Evolutionary conservation across 1,284 basidiomycete species (phyloP).

Genomic region (Puccinia triticina): DNA sequence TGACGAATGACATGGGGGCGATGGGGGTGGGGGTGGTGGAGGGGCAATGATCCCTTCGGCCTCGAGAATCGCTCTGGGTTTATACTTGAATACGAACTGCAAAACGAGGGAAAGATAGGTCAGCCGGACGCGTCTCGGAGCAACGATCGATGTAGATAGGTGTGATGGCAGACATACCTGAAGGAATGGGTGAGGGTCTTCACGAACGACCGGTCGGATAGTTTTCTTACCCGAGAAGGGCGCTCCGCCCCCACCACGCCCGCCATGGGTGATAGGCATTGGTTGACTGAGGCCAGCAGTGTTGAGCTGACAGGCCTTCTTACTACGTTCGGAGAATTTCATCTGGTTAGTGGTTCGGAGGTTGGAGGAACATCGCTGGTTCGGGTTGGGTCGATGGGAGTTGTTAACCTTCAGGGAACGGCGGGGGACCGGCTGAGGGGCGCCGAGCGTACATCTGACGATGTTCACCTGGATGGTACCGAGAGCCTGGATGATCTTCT

Average conservation of each 20-base stretch:
- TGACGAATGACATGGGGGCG: background rate
- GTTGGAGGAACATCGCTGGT: background rate
- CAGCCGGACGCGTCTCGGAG: background rate
- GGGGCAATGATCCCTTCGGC: conserved; percentile 39
- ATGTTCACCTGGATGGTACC: conserved; percentile 40
- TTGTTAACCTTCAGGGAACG: background rate
- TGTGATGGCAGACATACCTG: conserved; percentile 11
- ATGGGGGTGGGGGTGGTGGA: conserved; percentile 12
- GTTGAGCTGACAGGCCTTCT: conserved; percentile 34
- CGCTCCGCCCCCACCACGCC: background rate
- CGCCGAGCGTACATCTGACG: conserved; percentile 23
- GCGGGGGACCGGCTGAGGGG: background rate
- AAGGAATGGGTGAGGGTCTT: conserved; percentile 36
- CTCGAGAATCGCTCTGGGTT: conserved; percentile 24
- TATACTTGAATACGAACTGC: conserved; percentile 45
- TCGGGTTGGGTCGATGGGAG: too few relatives aligned
- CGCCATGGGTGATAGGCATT: background rate
- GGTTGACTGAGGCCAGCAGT: conserved; percentile 34
- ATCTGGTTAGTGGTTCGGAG: conserved; percentile 34
- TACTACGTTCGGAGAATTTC: conserved; percentile 36
- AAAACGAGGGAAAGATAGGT: background rate
- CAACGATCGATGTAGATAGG: background rate
- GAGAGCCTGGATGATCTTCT: conserved; percentile 38
- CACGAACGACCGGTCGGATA: background rate
- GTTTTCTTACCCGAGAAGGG: conserved; percentile 9